Evolutionary conservation across 1,139 yeast species (phyloP).

Genomic region (Ogataea hybrid): DNA sequence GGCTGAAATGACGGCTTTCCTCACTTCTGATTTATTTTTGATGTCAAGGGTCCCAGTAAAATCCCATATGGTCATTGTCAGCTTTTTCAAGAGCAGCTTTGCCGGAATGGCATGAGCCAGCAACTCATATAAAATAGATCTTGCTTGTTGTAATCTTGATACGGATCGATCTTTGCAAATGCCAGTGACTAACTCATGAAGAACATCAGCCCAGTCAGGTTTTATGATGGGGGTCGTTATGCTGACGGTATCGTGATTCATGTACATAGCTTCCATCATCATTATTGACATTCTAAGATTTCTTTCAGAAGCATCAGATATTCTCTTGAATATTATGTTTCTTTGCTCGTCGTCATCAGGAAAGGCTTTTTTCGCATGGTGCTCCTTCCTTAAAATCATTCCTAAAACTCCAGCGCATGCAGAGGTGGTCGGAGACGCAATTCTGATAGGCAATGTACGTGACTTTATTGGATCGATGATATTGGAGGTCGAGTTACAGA

Average conservation of each 20-base stretch:
- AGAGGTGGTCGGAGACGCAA: conserved; percentile 70
- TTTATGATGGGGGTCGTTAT: conserved; percentile 43
- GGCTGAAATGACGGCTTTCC: conserved; percentile 56
- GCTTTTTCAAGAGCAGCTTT: conserved; percentile 64
- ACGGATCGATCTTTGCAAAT: conserved; percentile 65
- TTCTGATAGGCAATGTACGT: conserved; percentile 81
- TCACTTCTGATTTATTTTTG: conserved; percentile 30
- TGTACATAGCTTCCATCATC: conserved; percentile 79
- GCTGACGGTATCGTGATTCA: conserved; percentile 60
- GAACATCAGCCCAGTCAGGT: conserved; percentile 89
- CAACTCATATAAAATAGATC: conserved; percentile 79
- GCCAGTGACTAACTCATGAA: conserved; percentile 59
- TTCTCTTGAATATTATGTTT: conserved; percentile 42
- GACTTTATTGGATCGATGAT: conserved; percentile 94
- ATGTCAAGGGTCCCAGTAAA: conserved; percentile 33
- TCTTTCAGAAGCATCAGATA: conserved; percentile 59
- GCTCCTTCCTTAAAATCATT: conserved; percentile 58
- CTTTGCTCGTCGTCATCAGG: conserved; percentile 40
- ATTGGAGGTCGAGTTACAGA: conserved; percentile 87
- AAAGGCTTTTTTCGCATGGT: conserved; percentile 43
- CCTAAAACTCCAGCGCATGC: conserved; percentile 58
- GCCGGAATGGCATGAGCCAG: conserved; percentile 95
- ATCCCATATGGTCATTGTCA: conserved; percentile 56
- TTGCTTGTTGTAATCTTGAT: conserved; percentile 65
- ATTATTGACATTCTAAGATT: conserved; percentile 78